phyloP scores from a whole-genome alignment of 2,329 filamentous ascomycete species.

The Paecilomyces dactylethromorphus region DNA sequence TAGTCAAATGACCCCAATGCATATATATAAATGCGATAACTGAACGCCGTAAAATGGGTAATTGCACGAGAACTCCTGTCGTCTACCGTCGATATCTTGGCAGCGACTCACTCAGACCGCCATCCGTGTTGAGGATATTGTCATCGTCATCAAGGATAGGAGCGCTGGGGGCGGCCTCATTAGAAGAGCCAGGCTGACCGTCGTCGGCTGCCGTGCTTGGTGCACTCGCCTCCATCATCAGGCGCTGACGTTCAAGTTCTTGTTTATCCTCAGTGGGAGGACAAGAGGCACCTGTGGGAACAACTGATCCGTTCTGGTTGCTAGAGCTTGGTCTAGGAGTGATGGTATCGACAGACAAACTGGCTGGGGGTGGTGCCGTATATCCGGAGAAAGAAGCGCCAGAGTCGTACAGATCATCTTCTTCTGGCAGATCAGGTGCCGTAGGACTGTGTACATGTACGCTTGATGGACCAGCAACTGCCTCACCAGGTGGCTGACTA shows the following conservation, averaged over 20 bases:
- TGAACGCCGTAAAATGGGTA: background rate
- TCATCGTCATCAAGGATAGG: slow-evolving; percentile 53
- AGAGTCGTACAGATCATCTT: slow-evolving; percentile 49
- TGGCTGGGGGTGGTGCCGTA: slow-evolving; percentile 11
- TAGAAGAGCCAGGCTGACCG: slow-evolving; percentile 10
- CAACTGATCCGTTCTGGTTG: slow-evolving; percentile 30
- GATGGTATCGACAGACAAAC: slow-evolving; percentile 24
- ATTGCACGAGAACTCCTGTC: slow-evolving; percentile 5
- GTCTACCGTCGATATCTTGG: slow-evolving; percentile 38
- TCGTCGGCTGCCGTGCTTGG: slow-evolving; percentile 34
- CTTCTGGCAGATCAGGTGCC: slow-evolving; percentile 38
- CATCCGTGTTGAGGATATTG: slow-evolving; percentile 33
- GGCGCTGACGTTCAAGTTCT: slow-evolving; percentile 61
- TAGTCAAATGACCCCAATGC: slow-evolving; percentile 19
- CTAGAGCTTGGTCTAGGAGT: slow-evolving; percentile 29
- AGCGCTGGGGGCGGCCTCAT: slow-evolving; percentile 42
- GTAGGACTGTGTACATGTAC: slow-evolving; percentile 32
- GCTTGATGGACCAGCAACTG: slow-evolving; percentile 41
- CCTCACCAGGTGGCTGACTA: slow-evolving; percentile 60
- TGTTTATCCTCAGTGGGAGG: slow-evolving; percentile 63
- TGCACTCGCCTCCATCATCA: slow-evolving; percentile 60
- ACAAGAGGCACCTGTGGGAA: slow-evolving; percentile 39
- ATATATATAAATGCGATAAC: slow-evolving; percentile 12
- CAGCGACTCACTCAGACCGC: slow-evolving; percentile 33
- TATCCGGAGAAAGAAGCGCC: slow-evolving; percentile 18